A percentile compares a stretch with the other conserved stretches of the same genome.
Conservation (phyloP, 805 yeast species). For the Ogataea nitratoaversa region DNA sequence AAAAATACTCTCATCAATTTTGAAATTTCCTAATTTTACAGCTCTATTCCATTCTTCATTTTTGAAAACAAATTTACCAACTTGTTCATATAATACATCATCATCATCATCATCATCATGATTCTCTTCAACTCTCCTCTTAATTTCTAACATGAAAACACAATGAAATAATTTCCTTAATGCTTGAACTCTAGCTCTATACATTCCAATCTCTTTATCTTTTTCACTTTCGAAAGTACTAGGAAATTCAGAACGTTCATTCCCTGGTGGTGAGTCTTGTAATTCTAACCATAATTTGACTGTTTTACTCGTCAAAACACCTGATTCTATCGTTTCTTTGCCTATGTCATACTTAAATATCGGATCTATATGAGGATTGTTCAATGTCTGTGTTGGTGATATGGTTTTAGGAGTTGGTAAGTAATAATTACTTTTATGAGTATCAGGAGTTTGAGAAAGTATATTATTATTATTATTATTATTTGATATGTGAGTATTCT, state of each 20-base stretch:
- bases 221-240: slow-evolving; percentile 44
- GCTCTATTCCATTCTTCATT: slow-evolving; percentile 35
- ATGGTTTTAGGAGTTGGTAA: slow-evolving; percentile 22
- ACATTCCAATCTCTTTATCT: slow-evolving; percentile 29
- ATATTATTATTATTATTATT: too few relatives aligned
- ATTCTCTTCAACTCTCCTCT: slow-evolving; percentile 1
- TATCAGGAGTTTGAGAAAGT: slow-evolving; percentile 2
- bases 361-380: slow-evolving; percentile 21
- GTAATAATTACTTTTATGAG: not conserved
- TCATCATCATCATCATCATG: slow-evolving; percentile 1
- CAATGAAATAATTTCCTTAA: slow-evolving; percentile 43
- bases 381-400: slow-evolving; percentile 20
- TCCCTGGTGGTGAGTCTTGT: slow-evolving; percentile 49
- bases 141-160: slow-evolving; percentile 22
- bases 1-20: slow-evolving; percentile 37
- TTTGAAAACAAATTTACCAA: slow-evolving; percentile 43
- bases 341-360: slow-evolving; percentile 26
- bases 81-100: slow-evolving; percentile 23
- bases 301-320: slow-evolving; percentile 19
- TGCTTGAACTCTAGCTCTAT: slow-evolving; percentile 35
- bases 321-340: slow-evolving; percentile 16
- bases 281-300: slow-evolving; percentile 27
- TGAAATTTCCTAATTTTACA: slow-evolving; percentile 29
- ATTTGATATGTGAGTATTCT: not conserved
- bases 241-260: slow-evolving; percentile 57